Conservation (phyloP, 179 eudicot genomes). For the Patellifolia procumbens region DNA sequence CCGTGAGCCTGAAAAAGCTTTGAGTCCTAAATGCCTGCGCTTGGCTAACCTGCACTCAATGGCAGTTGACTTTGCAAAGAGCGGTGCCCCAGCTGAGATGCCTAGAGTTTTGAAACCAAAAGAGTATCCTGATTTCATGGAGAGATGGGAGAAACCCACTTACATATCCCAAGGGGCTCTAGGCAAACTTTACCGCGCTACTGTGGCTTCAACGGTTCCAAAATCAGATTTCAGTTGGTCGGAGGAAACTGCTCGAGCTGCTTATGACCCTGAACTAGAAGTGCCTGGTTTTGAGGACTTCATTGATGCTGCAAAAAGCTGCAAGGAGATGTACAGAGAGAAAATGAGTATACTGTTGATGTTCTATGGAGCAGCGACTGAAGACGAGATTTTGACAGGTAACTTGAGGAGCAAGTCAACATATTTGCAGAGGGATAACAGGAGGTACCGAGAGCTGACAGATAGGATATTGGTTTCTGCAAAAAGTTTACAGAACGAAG, state of each 20-base stretch:
- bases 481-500: constrained; percentile 70
- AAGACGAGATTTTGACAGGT: constrained; percentile 82
- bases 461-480: constrained; percentile 72
- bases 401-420: constrained; percentile 52
- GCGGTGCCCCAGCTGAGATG: constrained; percentile 96
- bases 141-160: constrained; percentile 65
- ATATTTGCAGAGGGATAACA: constrained; percentile 70
- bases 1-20: constrained; percentile 83
- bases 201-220: constrained; percentile 35
- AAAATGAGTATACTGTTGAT: constrained; percentile 54
- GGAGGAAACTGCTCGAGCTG: constrained; percentile 41
- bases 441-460: constrained; percentile 69
- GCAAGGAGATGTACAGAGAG: constrained; percentile 65
- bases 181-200: constrained; percentile 84
- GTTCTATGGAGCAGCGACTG: constrained; percentile 68
- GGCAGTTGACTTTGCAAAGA: constrained; percentile 98
- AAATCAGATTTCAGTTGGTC: constrained; percentile 39
- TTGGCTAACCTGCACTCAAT: constrained; percentile 89
- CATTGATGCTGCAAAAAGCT: constrained; percentile 50
- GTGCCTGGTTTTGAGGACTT: constrained; percentile 60
- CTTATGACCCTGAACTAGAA: constrained; percentile 67
- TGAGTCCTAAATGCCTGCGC: constrained; percentile 63
- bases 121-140: constrained; percentile 95
- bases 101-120: constrained; percentile 68
- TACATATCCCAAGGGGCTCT: constrained; percentile 69